Conservation (phyloP, 2,329 filamentous ascomycete genomes). For the Diaporthe citrichinensis region DNA sequence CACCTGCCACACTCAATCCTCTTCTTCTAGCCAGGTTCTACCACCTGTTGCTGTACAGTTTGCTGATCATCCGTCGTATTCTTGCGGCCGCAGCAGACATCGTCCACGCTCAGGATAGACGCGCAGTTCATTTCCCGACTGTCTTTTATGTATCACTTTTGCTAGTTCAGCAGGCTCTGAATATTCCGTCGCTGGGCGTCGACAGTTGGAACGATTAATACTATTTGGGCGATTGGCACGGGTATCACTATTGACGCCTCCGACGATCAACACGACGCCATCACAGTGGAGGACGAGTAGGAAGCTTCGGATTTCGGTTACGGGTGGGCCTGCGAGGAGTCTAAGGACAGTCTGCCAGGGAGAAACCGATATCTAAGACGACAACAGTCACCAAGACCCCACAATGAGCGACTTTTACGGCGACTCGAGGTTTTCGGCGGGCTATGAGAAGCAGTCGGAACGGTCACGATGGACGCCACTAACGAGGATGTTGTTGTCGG, state of each 20-base stretch:
- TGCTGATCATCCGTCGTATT: constrained; percentile 41
- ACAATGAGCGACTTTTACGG: constrained; percentile 53
- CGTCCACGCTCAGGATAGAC: constrained; percentile 33
- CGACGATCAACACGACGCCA: constrained; percentile 10
- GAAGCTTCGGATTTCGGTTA: constrained; percentile 26
- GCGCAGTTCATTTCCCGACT: constrained; percentile 44
- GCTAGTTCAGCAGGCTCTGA: constrained; percentile 70
- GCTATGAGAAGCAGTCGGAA: constrained; percentile 70
- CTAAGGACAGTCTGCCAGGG: constrained; percentile 41
- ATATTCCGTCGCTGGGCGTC: constrained; percentile 47
- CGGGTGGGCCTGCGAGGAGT: constrained; percentile 41
- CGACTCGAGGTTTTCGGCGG: constrained; percentile 47
- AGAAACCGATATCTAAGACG: constrained; percentile 30
- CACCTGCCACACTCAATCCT: constrained; percentile 44
- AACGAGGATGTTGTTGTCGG: constrained; percentile 85
- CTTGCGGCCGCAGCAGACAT: constrained; percentile 38
- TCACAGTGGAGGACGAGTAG: background rate
- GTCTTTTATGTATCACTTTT: constrained; percentile 46
- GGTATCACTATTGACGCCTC: background rate
- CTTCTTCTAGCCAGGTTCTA: constrained; percentile 35
- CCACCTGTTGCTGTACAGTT: constrained; percentile 41
- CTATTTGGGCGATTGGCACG: background rate
- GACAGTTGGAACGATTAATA: constrained; percentile 24
- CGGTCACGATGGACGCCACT: constrained; percentile 86
- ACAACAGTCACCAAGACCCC: constrained; percentile 37